Evolutionary conservation across 1,284 basidiomycete genomes (phyloP).

Genomic region (Ustilago xerochloae): DNA sequence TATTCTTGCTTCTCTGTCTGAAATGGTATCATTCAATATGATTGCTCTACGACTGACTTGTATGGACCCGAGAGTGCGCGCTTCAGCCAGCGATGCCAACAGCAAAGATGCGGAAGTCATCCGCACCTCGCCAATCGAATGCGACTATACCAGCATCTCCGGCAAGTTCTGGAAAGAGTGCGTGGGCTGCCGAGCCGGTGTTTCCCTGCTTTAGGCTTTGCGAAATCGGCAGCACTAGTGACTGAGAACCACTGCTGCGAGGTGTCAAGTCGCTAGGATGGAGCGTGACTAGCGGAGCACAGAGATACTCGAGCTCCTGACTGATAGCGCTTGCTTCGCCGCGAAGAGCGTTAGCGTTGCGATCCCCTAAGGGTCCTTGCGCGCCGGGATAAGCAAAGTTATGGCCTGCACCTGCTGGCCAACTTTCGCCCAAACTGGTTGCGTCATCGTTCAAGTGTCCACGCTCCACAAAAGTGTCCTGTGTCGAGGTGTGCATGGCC

Average conservation of each 20-base stretch:
- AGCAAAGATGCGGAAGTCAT: constrained; percentile 52
- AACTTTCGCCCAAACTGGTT: not conserved
- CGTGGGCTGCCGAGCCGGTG: constrained; percentile 5
- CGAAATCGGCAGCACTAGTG: constrained; percentile 18
- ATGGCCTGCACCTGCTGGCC: not conserved
- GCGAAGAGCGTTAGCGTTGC: not conserved
- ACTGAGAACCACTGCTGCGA: constrained; percentile 25
- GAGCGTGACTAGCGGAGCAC: constrained; percentile 35
- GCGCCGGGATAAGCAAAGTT: constrained; percentile 14
- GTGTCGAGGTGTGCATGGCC: not conserved
- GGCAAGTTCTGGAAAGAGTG: constrained; percentile 25
- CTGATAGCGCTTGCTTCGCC: constrained; percentile 10
- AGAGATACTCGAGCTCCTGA: constrained; percentile 50
- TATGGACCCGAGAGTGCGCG: not conserved
- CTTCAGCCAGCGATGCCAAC: constrained; percentile 40
- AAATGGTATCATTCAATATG: not conserved
- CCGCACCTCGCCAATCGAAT: constrained; percentile 52
- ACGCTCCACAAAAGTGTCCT: not conserved
- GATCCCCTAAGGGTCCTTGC: not conserved
- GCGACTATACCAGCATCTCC: constrained; percentile 44
- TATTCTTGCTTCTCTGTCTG: not conserved
- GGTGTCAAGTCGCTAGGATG: constrained; percentile 26
- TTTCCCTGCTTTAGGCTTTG: not conserved
- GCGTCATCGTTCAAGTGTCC: not conserved
- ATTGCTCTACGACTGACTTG: not conserved